Conservation (phyloP, 345 rosid genomes). For the Adansonia digitata region DNA sequence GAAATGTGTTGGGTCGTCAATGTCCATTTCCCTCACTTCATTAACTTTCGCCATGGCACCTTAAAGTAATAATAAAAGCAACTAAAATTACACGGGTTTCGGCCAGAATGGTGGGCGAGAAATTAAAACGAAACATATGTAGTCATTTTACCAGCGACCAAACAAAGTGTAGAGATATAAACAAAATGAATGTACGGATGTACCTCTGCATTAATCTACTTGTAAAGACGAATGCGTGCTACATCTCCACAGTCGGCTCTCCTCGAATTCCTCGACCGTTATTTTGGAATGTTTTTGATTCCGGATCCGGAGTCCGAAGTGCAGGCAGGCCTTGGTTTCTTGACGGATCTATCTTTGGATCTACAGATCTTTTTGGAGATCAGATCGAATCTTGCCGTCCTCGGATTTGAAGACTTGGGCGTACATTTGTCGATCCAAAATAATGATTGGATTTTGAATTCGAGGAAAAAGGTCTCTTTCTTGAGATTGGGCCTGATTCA, state of each 20-base stretch:
- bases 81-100: background rate
- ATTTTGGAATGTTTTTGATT: background rate
- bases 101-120: background rate
- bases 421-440: background rate
- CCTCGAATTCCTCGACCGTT: background rate
- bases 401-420: background rate
- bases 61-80: background rate
- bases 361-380: background rate
- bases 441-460: background rate
- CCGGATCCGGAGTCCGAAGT: too few relatives aligned
- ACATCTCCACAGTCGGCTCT: background rate
- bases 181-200: background rate
- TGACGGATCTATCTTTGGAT: background rate
- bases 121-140: background rate
- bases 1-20: conserved; percentile 53
- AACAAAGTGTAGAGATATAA: background rate
- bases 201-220: conserved; percentile 1
- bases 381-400: background rate
- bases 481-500: too few relatives aligned
- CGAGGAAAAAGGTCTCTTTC: too few relatives aligned
- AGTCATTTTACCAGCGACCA: background rate
- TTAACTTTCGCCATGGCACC: conserved; percentile 40
- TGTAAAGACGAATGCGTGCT: background rate
- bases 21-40: conserved; percentile 56
- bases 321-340: background rate